phyloP scores from a whole-genome alignment of 2,329 filamentous ascomycete species.

The Fusarium kyushuense region DNA sequence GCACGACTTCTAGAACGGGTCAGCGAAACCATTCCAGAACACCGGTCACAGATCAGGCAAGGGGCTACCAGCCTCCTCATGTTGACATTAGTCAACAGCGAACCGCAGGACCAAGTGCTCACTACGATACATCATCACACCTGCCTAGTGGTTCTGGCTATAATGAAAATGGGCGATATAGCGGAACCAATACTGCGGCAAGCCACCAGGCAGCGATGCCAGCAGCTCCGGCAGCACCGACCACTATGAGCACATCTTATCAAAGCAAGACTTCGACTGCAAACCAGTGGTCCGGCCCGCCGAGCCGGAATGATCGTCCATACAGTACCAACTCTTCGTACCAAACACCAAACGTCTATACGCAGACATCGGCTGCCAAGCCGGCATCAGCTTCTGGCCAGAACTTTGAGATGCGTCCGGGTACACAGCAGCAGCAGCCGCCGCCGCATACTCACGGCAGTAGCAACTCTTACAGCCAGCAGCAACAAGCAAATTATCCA shows the following conservation, averaged over 20 bases:
- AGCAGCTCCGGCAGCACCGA: constrained; percentile 27
- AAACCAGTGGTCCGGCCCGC: constrained; percentile 45
- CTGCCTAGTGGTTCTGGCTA: constrained; percentile 32
- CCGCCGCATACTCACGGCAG: constrained; percentile 24
- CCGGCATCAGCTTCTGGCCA: constrained; percentile 31
- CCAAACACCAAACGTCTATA: constrained; percentile 27
- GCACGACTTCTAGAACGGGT: constrained; percentile 52
- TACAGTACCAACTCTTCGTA: constrained; percentile 35
- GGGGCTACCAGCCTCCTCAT: constrained; percentile 34
- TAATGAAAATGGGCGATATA: constrained; percentile 40
- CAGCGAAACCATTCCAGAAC: constrained; percentile 52
- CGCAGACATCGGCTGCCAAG: constrained; percentile 30
- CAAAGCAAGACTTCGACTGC: constrained; percentile 33
- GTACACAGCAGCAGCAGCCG: constrained; percentile 10
- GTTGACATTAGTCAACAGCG: constrained; percentile 26
- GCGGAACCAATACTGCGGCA: constrained; percentile 4
- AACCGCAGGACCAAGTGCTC: constrained; percentile 10
- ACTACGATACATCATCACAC: constrained; percentile 24
- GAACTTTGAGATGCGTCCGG: constrained; percentile 41
- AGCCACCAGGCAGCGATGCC: constrained; percentile 35
- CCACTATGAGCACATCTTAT: constrained; percentile 40
- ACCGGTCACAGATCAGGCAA: constrained; percentile 43
- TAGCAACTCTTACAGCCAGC: constrained; percentile 30
- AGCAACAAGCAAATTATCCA: constrained; percentile 33
- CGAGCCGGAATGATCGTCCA: constrained; percentile 27